phyloP scores from a whole-genome alignment of 805 yeast species.

The Monosporozyma unispora region DNA sequence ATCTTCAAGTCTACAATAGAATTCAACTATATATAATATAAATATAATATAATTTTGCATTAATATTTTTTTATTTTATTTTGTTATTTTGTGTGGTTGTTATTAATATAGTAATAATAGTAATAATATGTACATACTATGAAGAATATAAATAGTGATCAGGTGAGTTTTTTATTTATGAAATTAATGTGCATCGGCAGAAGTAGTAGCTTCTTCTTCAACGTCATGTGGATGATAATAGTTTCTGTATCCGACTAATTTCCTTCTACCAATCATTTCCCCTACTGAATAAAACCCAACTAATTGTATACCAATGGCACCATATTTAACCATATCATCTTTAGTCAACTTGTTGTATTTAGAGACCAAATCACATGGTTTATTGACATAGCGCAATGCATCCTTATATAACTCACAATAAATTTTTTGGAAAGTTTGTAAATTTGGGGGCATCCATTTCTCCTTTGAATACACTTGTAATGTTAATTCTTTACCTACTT shows the following conservation, averaged over 20 bases:
- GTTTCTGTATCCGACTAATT: conserved; percentile 72
- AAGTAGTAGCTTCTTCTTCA: background rate
- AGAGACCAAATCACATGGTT: conserved; percentile 52
- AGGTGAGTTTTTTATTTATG: background rate
- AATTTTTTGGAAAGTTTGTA: conserved; percentile 65
- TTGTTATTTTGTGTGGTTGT: background rate
- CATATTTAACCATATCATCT: conserved; percentile 53
- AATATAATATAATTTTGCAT: background rate
- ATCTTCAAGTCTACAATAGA: conserved; percentile 1
- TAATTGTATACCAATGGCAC: conserved; percentile 72
- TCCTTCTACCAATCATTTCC: conserved; percentile 94
- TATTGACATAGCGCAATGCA: conserved; percentile 36
- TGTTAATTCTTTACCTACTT: conserved; percentile 43
- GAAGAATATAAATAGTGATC: background rate
- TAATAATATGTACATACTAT: conserved; percentile 1
- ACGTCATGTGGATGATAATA: conserved; percentile 5
- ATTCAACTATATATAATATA: background rate
- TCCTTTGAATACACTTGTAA: conserved; percentile 76
- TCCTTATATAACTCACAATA: conserved; percentile 47
- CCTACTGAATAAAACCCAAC: conserved; percentile 90
- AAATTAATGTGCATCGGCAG: background rate
- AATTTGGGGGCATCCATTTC: conserved; percentile 85
- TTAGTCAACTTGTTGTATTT: conserved; percentile 40
- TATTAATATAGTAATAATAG: background rate
- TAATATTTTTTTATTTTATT: background rate